phyloP scores from a whole-genome alignment of 495 filamentous ascomycete genomes.

The Aspergillus homomorphus region DNA sequence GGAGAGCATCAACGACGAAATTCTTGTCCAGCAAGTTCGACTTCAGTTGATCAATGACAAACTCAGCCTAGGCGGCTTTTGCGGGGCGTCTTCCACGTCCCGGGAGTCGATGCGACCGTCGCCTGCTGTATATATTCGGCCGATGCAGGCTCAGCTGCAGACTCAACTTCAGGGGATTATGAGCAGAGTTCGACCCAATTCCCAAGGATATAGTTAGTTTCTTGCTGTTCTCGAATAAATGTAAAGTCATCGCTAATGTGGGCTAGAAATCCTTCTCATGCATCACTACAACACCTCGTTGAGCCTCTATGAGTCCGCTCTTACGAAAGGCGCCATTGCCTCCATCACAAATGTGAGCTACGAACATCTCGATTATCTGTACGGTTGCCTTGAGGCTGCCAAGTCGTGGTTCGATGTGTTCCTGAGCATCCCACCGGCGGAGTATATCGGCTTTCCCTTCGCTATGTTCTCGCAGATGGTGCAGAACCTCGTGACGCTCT shows the following conservation, averaged over 20 bases:
- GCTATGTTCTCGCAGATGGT: slow-evolving; percentile 41
- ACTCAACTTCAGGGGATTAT: slow-evolving; percentile 40
- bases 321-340: slow-evolving; percentile 22
- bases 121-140: slow-evolving; percentile 39
- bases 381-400: slow-evolving; percentile 30
- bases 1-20: slow-evolving; percentile 49
- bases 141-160: slow-evolving; percentile 44
- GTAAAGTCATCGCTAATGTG: neutral
- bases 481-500: slow-evolving; percentile 38
- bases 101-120: slow-evolving; percentile 12
- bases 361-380: slow-evolving; percentile 34
- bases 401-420: slow-evolving; percentile 40
- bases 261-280: slow-evolving; percentile 35
- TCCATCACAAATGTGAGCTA: slow-evolving; percentile 21
- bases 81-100: neutral
- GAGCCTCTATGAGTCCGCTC: slow-evolving; percentile 39
- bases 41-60: slow-evolving; percentile 45
- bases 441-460: slow-evolving; percentile 36
- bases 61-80: neutral
- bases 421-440: slow-evolving; percentile 26
- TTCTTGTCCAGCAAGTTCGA: slow-evolving; percentile 46
- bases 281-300: slow-evolving; percentile 41
- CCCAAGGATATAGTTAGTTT: slow-evolving; percentile 40
- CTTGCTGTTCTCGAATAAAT: neutral
- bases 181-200: slow-evolving; percentile 29